Percentiles rank a stretch among this genome's conserved stretches.
These are phyloP conservation scores for Penicillium corylophilum DNA, from an alignment of 2,329 filamentous ascomycete species.

Conservation along the genomic window DNA sequence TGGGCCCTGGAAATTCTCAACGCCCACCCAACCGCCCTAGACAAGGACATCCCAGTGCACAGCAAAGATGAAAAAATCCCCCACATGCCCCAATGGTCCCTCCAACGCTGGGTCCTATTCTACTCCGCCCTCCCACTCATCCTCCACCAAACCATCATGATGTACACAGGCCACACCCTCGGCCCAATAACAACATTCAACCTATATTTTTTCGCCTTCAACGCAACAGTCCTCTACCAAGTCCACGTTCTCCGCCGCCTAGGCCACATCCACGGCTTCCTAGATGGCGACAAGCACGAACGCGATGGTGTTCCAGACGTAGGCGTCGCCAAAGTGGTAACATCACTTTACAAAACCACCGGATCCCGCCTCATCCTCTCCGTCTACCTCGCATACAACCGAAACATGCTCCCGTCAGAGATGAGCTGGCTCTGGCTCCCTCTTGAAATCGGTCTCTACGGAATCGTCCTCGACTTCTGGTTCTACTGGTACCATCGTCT, in stretches of 20 bases:
- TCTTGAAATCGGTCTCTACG: constrained; percentile 31
- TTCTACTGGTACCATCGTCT: constrained; percentile 32
- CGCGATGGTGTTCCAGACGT: constrained; percentile 45
- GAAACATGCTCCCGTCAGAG: constrained; percentile 22
- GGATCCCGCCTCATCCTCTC: constrained; percentile 35
- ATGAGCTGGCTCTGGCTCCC: constrained; percentile 38
- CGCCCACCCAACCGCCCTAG: constrained; percentile 24
- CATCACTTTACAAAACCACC: constrained; percentile 36
- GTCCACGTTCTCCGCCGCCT: constrained; percentile 23
- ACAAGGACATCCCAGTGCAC: constrained; percentile 38
- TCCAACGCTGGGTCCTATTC: constrained; percentile 43
- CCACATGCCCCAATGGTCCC: constrained; percentile 36
- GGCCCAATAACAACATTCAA: constrained; percentile 33
- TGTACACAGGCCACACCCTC: constrained; percentile 32
- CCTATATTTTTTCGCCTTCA: constrained; percentile 43
- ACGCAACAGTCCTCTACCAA: constrained; percentile 42
- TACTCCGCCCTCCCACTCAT: constrained; percentile 41
- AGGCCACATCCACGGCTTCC: constrained; percentile 22
- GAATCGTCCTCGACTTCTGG: constrained; percentile 27
- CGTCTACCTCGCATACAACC: constrained; percentile 31
- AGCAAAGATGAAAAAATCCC: constrained; percentile 45
- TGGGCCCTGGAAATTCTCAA: constrained; percentile 27
- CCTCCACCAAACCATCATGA: constrained; percentile 39
- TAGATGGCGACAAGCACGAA: constrained; percentile 25
- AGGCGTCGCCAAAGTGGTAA: constrained; percentile 35